phyloP scores from a whole-genome alignment of 352 stramenopile species.

The Stephanocyclus meneghinianus region DNA sequence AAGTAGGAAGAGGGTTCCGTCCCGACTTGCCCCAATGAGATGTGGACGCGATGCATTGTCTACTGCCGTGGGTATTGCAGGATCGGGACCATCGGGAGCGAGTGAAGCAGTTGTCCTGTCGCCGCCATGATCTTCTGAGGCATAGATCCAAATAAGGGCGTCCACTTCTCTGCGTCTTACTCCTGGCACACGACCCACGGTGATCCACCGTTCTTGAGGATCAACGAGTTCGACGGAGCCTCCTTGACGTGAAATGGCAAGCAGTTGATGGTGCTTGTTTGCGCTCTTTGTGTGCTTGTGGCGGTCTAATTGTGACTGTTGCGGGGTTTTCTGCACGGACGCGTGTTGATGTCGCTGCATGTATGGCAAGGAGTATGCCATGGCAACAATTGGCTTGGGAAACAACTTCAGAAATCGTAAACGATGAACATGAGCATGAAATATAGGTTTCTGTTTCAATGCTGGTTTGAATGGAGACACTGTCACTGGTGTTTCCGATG shows the following conservation, averaged over 20 bases:
- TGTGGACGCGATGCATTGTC: constrained; percentile 8
- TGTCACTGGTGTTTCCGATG: not conserved
- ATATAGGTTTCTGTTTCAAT: constrained; percentile 14
- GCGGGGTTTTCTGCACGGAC: not conserved
- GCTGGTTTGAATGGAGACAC: not conserved
- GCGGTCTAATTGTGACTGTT: too few relatives aligned
- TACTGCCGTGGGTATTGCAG: not conserved
- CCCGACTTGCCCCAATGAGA: constrained; percentile 61
- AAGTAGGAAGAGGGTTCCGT: constrained; percentile 76
- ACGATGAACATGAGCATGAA: constrained; percentile 66
- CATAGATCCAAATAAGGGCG: constrained; percentile 52
- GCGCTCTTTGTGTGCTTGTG: not conserved
- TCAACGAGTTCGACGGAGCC: constrained; percentile 61
- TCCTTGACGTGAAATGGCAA: constrained; percentile 65
- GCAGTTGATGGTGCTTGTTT: not conserved
- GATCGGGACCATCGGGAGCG: constrained; percentile 12
- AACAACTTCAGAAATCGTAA: constrained; percentile 61
- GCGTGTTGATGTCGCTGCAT: not conserved
- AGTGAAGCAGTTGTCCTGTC: not conserved
- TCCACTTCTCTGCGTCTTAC: constrained; percentile 38
- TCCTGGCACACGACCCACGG: constrained; percentile 49
- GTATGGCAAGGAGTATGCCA: constrained; percentile 37
- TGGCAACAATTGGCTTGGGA: constrained; percentile 58
- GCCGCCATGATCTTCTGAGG: constrained; percentile 1
- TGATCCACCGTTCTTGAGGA: constrained; percentile 51